Conservation (phyloP, 1,284 basidiomycete genomes). For the Fomitopsis schrenkii region DNA sequence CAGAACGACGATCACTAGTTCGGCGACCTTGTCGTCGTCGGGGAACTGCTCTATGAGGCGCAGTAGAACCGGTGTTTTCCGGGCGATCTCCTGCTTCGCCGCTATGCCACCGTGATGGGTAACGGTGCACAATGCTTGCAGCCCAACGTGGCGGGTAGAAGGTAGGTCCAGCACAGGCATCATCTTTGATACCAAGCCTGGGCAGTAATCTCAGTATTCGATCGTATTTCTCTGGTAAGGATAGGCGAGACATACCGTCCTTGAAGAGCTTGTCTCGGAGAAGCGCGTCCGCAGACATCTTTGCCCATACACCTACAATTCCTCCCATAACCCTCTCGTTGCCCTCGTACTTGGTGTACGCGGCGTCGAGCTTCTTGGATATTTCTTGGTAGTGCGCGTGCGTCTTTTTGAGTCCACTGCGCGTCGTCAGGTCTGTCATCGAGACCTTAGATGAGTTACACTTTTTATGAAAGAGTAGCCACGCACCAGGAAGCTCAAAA, state of each 20-base stretch:
- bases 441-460: neutral
- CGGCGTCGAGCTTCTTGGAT: constrained; percentile 40
- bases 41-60: constrained; percentile 43
- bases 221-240: neutral
- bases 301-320: constrained; percentile 57
- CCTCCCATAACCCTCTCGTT: constrained; percentile 37
- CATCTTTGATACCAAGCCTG: constrained; percentile 52
- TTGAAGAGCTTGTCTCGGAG: constrained; percentile 53
- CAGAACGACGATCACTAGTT: constrained; percentile 48
- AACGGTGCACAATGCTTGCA: constrained; percentile 51
- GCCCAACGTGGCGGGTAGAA: constrained; percentile 43
- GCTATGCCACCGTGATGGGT: constrained; percentile 57
- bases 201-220: neutral
- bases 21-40: constrained; percentile 44
- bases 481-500: constrained; percentile 51
- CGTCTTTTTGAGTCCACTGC: constrained; percentile 57
- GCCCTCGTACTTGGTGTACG: constrained; percentile 17
- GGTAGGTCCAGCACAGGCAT: constrained; percentile 47
- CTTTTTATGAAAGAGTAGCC: neutral
- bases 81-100: constrained; percentile 48
- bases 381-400: constrained; percentile 52
- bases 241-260: constrained; percentile 35
- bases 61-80: constrained; percentile 35
- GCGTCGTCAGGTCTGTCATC: constrained; percentile 44
- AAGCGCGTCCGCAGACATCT: constrained; percentile 58